These are phyloP conservation scores for Xylariaceae sp. DNA, from an alignment of 2,329 filamentous ascomycete species.

Conservation along the genomic window DNA sequence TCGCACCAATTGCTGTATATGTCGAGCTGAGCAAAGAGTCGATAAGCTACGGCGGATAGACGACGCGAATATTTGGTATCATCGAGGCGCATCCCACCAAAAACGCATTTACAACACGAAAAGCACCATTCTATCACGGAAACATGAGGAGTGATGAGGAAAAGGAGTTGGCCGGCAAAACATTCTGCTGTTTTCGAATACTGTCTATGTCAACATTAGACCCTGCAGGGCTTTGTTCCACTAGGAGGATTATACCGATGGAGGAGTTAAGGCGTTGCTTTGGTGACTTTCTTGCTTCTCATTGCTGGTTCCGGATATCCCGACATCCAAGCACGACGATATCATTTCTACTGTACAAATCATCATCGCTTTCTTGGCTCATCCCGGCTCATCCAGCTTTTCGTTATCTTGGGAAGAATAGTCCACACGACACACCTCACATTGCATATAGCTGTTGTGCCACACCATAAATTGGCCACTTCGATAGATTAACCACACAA, in stretches of 20 bases:
- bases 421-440: too few species aligned
- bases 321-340: too few species aligned
- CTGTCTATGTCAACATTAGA: constrained; percentile 22
- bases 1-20: background rate
- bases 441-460: too few species aligned
- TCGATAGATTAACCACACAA: too few species aligned
- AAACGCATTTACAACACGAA: constrained; percentile 20
- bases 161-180: constrained; percentile 25
- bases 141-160: constrained; percentile 14
- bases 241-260: constrained; percentile 7
- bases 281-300: constrained; percentile 1
- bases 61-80: background rate
- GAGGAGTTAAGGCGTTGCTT: constrained; percentile 11
- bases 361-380: too few species aligned
- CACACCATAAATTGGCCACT: too few species aligned
- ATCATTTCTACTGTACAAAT: too few species aligned
- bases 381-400: too few species aligned
- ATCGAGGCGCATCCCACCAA: constrained; percentile 4
- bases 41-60: background rate
- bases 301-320: background rate
- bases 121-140: constrained; percentile 16
- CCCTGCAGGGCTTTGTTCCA: constrained; percentile 9
- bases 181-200: constrained; percentile 10
- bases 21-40: background rate
- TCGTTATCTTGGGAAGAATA: too few species aligned